phyloP scores from a whole-genome alignment of 129 eudicot species.

The Centaurea solstitialis region DNA sequence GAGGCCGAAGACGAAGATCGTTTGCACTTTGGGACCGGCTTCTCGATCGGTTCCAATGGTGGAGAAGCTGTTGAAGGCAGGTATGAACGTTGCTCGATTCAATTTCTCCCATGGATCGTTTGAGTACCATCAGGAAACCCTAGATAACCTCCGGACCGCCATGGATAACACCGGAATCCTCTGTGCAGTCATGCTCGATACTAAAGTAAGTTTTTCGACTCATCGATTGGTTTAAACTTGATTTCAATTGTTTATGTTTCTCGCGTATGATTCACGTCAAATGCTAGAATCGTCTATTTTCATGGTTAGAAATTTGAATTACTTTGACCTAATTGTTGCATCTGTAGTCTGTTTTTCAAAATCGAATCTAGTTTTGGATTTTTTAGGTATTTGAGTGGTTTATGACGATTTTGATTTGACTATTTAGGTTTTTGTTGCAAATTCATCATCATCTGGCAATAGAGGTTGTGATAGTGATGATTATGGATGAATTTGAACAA shows the following conservation, averaged over 20 bases:
- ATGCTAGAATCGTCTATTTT: background rate
- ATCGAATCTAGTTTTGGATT: background rate
- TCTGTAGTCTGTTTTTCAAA: background rate
- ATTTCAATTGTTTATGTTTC: background rate
- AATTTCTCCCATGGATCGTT: constrained; percentile 72
- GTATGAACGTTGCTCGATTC: constrained; percentile 77
- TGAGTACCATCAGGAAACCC: constrained; percentile 69
- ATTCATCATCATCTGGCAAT: background rate
- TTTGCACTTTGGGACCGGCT: constrained; percentile 70
- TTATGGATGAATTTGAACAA: constrained; percentile 13
- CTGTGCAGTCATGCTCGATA: constrained; percentile 76
- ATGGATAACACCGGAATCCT: constrained; percentile 60
- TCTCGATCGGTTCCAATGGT: constrained; percentile 57
- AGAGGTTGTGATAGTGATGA: background rate
- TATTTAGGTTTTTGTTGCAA: background rate
- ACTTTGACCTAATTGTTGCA: background rate
- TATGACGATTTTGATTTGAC: background rate
- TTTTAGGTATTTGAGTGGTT: constrained; percentile 1
- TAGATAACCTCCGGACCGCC: constrained; percentile 55
- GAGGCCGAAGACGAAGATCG: constrained; percentile 75
- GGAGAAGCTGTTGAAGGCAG: constrained; percentile 62
- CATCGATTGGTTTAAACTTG: background rate
- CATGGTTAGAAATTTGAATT: background rate
- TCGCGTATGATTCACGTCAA: background rate
- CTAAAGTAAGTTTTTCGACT: constrained; percentile 35